Conservation (phyloP, 306 rosid species). For the Lupinus albus region DNA sequence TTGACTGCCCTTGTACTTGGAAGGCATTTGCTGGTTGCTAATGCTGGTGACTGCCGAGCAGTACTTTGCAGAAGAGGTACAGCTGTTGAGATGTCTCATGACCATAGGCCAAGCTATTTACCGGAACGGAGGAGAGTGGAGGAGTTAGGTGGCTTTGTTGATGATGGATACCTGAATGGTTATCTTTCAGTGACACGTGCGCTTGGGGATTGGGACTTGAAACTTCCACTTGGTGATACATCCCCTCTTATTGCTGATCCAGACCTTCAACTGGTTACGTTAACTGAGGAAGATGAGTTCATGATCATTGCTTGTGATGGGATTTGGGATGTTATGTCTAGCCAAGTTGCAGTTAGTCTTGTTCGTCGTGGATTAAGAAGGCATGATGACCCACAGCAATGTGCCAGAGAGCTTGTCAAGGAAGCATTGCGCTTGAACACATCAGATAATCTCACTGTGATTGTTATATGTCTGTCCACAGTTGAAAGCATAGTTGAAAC, state of each 20-base stretch:
- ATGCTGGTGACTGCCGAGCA: conserved; percentile 96
- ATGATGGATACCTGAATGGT: conserved; percentile 68
- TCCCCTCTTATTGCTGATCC: conserved; percentile 93
- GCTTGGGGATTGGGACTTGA: conserved; percentile 87
- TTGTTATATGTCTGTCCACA: conserved; percentile 71
- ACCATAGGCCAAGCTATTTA: conserved; percentile 63
- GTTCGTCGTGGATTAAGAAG: conserved; percentile 82
- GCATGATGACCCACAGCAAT: conserved; percentile 76
- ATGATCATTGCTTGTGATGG: conserved; percentile 89
- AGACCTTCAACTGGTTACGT: conserved; percentile 58
- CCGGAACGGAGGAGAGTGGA: conserved; percentile 74
- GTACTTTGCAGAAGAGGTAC: conserved; percentile 82
- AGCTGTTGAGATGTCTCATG: conserved; percentile 82
- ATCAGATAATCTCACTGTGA: no score
- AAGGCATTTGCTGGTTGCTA: conserved; percentile 80
- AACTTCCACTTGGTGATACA: conserved; percentile 63
- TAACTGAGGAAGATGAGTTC: conserved; percentile 86
- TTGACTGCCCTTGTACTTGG: conserved; percentile 84
- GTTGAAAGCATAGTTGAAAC: conserved; percentile 50
- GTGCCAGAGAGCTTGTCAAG: conserved; percentile 75
- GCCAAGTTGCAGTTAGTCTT: conserved; percentile 84
- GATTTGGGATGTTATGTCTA: conserved; percentile 83
- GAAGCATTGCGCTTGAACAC: conserved; percentile 75
- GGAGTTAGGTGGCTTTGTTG: conserved; percentile 62
- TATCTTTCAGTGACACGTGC: conserved; percentile 83